Base-by-base conservation (phyloP, 257 asterid species). In the Solanum gracilifrons region DNA sequence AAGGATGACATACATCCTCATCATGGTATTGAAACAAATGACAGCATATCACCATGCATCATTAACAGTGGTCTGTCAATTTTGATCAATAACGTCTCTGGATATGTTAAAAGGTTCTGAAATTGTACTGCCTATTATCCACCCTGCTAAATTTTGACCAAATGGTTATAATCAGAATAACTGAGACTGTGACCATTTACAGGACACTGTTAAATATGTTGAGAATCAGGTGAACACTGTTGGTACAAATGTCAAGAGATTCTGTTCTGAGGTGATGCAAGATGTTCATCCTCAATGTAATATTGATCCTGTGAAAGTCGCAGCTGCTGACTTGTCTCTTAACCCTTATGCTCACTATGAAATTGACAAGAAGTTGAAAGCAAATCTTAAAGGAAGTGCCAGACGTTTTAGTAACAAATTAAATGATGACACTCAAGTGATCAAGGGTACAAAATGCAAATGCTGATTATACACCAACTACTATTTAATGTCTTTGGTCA, bases 181-280 rank as follows among this genome's bases (percentile, higher is more conserved):
- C 43, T 48, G 27, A 80, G 21, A 18, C 29, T 29, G 2, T 86
- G 23, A 43, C 87, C 84, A 51, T 58, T 43, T 84, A 37, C 93
- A 95, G 98, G 99, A 96, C 79, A 93, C 98, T 11, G 93, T 92
- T 83, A 95, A 92, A 86, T 94, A 94, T 69, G 90, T 96, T 73
- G 98, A 96, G 85, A 94, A 92, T 90, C 98, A 92, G 91, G 96
- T 90, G 87, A 93, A 96, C 87, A 95, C 93, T 89, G 98, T 94
- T 32, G 94, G 98, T 48, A 90, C 86, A 20, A 93, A 92, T 58
- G 95, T 94, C 64, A 95, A 94, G 94, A 94, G 90, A 88, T 95
- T 96, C 90, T 96, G 90, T 89, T 87, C 95, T 35, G 98, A 96
- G 83, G 93, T 95, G 79, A 88, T 96, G 95, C 91, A 93, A 89